Evolutionary conservation across 257 asterid species (phyloP).

Genomic region (Plantago major): DNA sequence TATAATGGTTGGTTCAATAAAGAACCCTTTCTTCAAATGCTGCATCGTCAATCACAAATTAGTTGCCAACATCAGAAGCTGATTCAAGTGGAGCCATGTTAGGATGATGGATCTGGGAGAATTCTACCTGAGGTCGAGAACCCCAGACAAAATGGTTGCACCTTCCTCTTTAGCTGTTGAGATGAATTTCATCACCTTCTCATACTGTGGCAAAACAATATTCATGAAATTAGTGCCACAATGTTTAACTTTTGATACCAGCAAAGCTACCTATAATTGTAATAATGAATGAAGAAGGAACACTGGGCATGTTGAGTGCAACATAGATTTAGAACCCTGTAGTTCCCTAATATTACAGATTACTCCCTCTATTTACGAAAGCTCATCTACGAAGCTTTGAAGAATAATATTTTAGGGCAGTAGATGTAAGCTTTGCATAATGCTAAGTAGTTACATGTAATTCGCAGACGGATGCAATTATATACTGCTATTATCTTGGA

Average conservation of each 20-base stretch:
- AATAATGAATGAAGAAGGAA: no score
- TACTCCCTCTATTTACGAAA: not conserved
- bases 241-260: not conserved
- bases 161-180: constrained; percentile 70
- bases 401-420: not conserved
- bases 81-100: not conserved
- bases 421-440: not conserved
- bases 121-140: constrained; percentile 53
- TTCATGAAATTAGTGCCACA: constrained; percentile 1
- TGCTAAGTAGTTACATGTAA: not conserved
- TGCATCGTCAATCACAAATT: constrained; percentile 30
- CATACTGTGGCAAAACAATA: constrained; percentile 38
- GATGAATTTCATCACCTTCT: constrained; percentile 53
- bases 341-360: not conserved
- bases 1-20: constrained; percentile 62
- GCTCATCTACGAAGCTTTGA: not conserved
- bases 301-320: not conserved
- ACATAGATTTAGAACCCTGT: not conserved
- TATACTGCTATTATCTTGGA: not conserved
- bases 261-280: not conserved
- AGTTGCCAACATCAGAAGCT: constrained; percentile 6
- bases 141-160: constrained; percentile 69
- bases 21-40: constrained; percentile 85
- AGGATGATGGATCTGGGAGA: not conserved
- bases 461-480: no score